phyloP scores from a whole-genome alignment of 208 protist species.

The Crithidia mellificae region DNA sequence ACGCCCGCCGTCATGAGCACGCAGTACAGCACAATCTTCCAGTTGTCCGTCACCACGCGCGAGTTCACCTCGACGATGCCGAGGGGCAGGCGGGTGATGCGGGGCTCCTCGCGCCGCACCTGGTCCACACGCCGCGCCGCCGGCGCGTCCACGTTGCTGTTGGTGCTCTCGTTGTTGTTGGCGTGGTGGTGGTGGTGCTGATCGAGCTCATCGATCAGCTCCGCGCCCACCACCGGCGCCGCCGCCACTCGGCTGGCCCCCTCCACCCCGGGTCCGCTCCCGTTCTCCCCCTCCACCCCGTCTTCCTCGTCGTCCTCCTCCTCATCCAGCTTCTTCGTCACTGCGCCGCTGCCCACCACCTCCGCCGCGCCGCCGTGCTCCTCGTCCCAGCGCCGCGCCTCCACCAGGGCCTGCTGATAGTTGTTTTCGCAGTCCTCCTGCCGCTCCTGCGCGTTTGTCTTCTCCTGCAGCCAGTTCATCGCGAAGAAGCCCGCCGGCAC shows the following conservation, averaged over 20 bases:
- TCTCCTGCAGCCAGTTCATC: slow-evolving; percentile 56
- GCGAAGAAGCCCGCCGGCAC: slow-evolving; percentile 43
- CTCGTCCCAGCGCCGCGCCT: slow-evolving; percentile 19
- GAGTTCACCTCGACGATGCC: slow-evolving; percentile 37
- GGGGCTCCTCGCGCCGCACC: slow-evolving; percentile 7
- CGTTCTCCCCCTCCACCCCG: not conserved
- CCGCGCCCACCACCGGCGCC: not conserved
- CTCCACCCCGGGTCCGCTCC: too few species aligned
- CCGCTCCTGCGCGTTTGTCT: slow-evolving; percentile 42
- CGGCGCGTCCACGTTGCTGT: not conserved
- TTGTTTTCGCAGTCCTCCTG: slow-evolving; percentile 31
- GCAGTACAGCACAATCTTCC: slow-evolving; percentile 36
- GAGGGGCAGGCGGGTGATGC: slow-evolving; percentile 16
- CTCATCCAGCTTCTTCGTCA: slow-evolving; percentile 3
- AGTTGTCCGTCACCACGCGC: slow-evolving; percentile 33
- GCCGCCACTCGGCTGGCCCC: too few species aligned
- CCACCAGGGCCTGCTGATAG: slow-evolving; percentile 14
- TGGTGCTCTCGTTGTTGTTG: not conserved
- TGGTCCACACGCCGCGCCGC: slow-evolving; percentile 9
- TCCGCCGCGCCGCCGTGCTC: slow-evolving; percentile 3
- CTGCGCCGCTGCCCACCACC: not conserved
- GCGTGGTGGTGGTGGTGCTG: slow-evolving; percentile 1
- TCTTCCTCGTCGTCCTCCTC: slow-evolving; percentile 5
- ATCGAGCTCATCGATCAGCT: slow-evolving; percentile 8
- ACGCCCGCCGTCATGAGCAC: slow-evolving; percentile 39